Evolutionary conservation across 768 basidiomycete species (phyloP).

Genomic region (Leccinum incarnatum): DNA sequence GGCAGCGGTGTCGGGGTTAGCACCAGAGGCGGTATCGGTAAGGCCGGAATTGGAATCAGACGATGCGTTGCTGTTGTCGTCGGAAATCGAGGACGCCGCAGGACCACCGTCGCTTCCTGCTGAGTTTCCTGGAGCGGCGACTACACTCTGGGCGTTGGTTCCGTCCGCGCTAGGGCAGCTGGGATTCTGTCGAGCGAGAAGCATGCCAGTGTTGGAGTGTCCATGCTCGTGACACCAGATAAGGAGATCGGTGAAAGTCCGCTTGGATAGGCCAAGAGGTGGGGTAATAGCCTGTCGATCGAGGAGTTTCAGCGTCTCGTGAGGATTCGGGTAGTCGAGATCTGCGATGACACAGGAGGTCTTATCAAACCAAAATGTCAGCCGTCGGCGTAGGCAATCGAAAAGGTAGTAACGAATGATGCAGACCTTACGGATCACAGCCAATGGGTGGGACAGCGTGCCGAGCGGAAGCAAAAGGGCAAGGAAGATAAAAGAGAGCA

Average conservation of each 20-base stretch:
- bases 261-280: conserved; percentile 23
- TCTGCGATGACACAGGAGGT: conserved; percentile 29
- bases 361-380: not conserved
- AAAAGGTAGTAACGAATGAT: not conserved
- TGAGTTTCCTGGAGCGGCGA: not conserved
- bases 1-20: not conserved
- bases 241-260: conserved; percentile 26
- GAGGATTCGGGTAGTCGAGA: conserved; percentile 23
- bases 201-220: conserved; percentile 6
- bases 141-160: not conserved
- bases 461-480: conserved; percentile 20
- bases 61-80: not conserved
- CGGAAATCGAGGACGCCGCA: conserved; percentile 1
- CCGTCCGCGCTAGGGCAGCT: conserved; percentile 11
- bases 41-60: not conserved
- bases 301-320: conserved; percentile 23
- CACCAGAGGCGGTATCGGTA: not conserved
- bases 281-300: conserved; percentile 18
- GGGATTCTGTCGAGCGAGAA: conserved; percentile 26
- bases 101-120: not conserved
- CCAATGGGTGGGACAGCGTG: conserved; percentile 20
- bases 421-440: conserved; percentile 9
- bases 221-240: conserved; percentile 26
- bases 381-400: not conserved
- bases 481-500: conserved; percentile 21